Conservation (phyloP, 495 filamentous ascomycete species). For the Neurospora cerealis region DNA sequence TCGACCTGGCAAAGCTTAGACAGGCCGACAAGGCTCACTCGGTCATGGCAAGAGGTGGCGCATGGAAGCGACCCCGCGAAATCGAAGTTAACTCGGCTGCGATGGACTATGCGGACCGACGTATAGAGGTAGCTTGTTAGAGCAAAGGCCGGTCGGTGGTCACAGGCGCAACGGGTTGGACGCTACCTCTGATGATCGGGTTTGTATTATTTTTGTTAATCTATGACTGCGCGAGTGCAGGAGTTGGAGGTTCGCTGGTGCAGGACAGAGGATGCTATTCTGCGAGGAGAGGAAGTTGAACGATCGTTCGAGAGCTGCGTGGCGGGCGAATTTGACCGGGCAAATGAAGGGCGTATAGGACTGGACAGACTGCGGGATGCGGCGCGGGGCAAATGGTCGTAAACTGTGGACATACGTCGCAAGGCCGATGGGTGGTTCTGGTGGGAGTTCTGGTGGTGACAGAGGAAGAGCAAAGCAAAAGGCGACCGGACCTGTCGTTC, state of each 20-base stretch:
- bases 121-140: neutral
- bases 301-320: neutral
- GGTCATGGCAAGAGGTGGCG: slow-evolving; percentile 9
- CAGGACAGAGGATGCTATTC: neutral
- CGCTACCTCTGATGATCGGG: neutral
- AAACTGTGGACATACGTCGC: neutral
- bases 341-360: neutral
- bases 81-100: neutral
- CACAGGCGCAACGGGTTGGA: neutral
- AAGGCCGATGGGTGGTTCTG: neutral
- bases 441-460: neutral
- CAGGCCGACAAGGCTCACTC: slow-evolving; percentile 10
- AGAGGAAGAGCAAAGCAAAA: neutral
- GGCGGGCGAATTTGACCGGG: neutral
- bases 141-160: neutral
- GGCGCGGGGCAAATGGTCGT: neutral
- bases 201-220: neutral
- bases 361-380: neutral
- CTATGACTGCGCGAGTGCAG: neutral
- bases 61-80: neutral
- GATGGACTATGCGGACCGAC: neutral
- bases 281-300: neutral
- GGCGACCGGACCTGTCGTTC: neutral
- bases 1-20: slow-evolving; percentile 9
- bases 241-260: neutral